Evolutionary conservation across 1,139 yeast genomes (phyloP), one percentile per base, ranked within the genome.

Genomic region (Pichia sp.): DNA sequence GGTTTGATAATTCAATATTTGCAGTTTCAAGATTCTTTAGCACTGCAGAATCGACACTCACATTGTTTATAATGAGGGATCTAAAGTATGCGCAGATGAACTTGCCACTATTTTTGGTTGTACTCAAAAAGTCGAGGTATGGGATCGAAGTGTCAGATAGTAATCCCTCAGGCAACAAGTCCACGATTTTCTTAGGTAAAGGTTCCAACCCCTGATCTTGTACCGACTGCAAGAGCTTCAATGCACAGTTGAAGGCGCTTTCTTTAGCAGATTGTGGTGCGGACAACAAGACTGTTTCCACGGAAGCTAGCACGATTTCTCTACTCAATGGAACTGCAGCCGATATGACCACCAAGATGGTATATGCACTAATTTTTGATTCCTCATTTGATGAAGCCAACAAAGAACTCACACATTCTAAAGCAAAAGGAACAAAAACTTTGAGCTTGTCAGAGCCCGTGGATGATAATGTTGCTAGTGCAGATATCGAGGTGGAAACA

Each of bases 311-410:
- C 31, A 85, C 75, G 32, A 92, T 79, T 8, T 80, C 83, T 52
- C 76, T 72, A 8, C 85, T 78, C 54, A 93, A 75, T 8, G 90
- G 86, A 47, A 85, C 77, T 51, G 93, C 84, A 1, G 95, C 78
- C 3, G 87, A 80, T 52, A 92, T 74, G 2, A 93, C 97, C 0
- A 95, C 81, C 40, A 92, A 68, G 13, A 90, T 75, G 54, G 96
- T 87, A 67, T 87, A 93, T 3, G 93, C 90, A 34, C 97, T 85
- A 60, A 89, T 78, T 67, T 86, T 95, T 51, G 86, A 78, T 64
- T 90, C 96, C 42, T 79, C 74, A 36, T 78, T 76, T 49, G 74
- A 63, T 2, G 82, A 72, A 11, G 75, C 73, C 56, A 85, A 70
- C 54, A 85, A 70, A 52, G 75, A 66, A 61, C 92, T 84, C 60